Evolutionary conservation across 2,329 filamentous ascomycete species (phyloP).

Genomic region (Rutstroemia sydowiana): DNA sequence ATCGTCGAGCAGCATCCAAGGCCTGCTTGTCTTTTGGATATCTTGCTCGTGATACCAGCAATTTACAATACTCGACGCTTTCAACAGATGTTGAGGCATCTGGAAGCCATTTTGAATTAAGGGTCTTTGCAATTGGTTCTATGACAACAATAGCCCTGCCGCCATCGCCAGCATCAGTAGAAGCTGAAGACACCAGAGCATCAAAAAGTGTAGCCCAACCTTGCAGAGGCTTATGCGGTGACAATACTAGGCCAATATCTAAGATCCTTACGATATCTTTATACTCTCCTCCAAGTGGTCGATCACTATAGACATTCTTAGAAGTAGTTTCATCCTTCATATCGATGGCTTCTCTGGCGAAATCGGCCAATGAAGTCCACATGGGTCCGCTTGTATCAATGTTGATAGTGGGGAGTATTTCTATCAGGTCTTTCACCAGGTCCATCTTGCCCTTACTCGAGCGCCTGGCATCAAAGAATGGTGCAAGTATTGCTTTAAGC

Average conservation of each 20-base stretch:
- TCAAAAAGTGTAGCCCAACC: constrained; percentile 48
- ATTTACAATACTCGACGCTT: constrained; percentile 28
- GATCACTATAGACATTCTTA: constrained; percentile 29
- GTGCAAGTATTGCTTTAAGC: constrained; percentile 46
- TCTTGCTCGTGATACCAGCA: constrained; percentile 32
- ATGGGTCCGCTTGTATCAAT: constrained; percentile 24
- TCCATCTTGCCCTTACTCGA: constrained; percentile 32
- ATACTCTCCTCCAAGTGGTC: constrained; percentile 59
- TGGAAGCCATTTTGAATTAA: constrained; percentile 35
- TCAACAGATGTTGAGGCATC: constrained; percentile 8
- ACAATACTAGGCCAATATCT: constrained; percentile 47
- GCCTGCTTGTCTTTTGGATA: constrained; percentile 54
- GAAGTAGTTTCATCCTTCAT: constrained; percentile 14
- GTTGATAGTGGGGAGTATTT: constrained; percentile 20
- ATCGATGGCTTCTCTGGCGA: constrained; percentile 20
- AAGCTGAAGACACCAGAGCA: constrained; percentile 47
- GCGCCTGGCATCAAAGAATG: constrained; percentile 44
- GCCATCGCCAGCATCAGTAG: constrained; percentile 58
- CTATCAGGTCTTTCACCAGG: constrained; percentile 28
- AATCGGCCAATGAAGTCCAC: constrained; percentile 26
- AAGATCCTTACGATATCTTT: constrained; percentile 63
- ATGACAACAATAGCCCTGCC: constrained; percentile 59
- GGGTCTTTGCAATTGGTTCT: constrained; percentile 58
- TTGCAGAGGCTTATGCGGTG: constrained; percentile 20
- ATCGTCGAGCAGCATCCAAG: constrained; percentile 56